These are phyloP conservation scores for Fraxinus americana DNA, from an alignment of 257 asterid genomes.

Conservation along the genomic window DNA sequence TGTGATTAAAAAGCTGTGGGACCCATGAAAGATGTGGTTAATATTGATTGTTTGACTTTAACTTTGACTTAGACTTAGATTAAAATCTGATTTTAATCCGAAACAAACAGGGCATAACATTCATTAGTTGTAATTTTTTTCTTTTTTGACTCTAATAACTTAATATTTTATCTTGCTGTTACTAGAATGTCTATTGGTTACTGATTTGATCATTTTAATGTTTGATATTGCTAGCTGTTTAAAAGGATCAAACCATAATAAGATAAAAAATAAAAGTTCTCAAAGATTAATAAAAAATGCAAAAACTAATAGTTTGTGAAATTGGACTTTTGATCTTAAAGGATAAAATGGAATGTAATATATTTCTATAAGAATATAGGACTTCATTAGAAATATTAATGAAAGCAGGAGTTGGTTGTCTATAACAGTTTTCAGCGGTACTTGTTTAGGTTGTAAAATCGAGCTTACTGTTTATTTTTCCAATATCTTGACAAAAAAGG, in stretches of 20 bases:
- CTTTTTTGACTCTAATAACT: no score
- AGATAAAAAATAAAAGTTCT: neutral
- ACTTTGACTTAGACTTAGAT: no score
- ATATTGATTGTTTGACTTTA: no score
- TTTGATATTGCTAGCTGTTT: neutral
- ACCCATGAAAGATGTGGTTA: no score
- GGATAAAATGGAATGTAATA: neutral
- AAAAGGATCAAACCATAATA: neutral
- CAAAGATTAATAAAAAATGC: neutral
- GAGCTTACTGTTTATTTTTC: neutral
- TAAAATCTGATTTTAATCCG: no score
- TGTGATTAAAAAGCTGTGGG: no score
- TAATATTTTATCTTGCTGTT: neutral
- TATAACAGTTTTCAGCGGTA: neutral
- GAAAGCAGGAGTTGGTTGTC: neutral
- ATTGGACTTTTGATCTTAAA: neutral
- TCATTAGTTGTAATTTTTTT: neutral
- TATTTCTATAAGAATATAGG: neutral
- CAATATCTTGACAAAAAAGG: neutral
- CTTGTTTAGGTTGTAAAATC: neutral
- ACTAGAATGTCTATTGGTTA: neutral
- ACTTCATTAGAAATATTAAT: neutral
- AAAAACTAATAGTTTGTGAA: neutral
- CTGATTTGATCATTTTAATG: neutral
- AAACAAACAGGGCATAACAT: no score